A percentile compares a stretch with the other conserved stretches of the same genome.
Evolutionary conservation across 108 stramenopile species (phyloP).

Genomic region (Skeletonema menzelii): DNA sequence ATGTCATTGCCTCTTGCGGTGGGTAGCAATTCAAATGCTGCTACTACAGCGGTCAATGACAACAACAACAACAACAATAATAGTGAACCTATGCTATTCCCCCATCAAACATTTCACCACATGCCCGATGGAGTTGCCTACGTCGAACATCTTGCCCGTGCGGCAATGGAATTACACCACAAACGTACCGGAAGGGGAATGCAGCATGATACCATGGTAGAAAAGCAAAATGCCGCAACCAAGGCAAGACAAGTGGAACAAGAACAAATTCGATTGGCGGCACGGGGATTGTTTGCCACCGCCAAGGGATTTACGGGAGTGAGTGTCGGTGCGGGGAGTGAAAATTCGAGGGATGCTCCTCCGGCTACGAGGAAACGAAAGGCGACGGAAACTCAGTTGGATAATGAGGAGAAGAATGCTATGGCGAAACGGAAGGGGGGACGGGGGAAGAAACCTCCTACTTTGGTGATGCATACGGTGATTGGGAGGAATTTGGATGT

Average conservation of each 20-base stretch:
- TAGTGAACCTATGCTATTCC: conserved; percentile 17
- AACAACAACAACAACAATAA: conserved; percentile 6
- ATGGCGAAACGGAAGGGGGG: conserved; percentile 59
- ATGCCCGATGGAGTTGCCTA: conserved; percentile 55
- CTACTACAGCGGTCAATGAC: not conserved
- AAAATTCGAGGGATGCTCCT: not conserved
- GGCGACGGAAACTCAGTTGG: not conserved
- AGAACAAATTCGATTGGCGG: conserved; percentile 21
- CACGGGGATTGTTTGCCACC: conserved; percentile 27
- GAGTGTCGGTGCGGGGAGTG: conserved; percentile 1
- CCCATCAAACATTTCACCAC: conserved; percentile 12
- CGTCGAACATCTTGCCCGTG: conserved; percentile 84
- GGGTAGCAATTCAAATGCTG: not conserved
- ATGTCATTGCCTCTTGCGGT: conserved; percentile 5
- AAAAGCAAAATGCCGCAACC: not conserved
- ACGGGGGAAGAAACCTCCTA: conserved; percentile 76
- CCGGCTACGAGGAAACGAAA: not conserved
- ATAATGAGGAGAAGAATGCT: conserved; percentile 12
- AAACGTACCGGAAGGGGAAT: conserved; percentile 75
- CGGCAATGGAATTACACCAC: conserved; percentile 83
- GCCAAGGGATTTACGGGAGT: not conserved
- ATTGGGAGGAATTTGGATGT: conserved; percentile 70
- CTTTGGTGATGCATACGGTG: conserved; percentile 84
- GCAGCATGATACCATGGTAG: conserved; percentile 47
- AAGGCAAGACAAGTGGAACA: conserved; percentile 9